Conservation (phyloP, 306 rosid species). For the Abrus precatorius region DNA sequence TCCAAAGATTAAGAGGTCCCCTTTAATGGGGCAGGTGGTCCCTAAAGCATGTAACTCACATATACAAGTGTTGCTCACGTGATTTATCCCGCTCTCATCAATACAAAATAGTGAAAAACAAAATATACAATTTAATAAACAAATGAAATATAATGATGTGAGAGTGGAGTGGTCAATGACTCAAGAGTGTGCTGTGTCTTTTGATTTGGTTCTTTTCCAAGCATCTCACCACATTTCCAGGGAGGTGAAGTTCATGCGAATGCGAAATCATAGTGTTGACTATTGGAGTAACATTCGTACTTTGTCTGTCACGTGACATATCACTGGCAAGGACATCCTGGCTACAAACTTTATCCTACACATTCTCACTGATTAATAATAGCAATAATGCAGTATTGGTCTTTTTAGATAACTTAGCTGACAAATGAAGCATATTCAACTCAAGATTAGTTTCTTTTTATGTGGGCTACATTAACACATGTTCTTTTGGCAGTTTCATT, state of each 20-base stretch:
- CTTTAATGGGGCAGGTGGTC: conserved; percentile 59
- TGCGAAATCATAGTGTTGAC: conserved; percentile 69
- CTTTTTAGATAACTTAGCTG: conserved; percentile 27
- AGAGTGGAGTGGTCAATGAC: conserved; percentile 11
- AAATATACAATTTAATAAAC: not conserved
- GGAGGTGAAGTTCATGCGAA: conserved; percentile 53
- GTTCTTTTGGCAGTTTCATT: conserved; percentile 2
- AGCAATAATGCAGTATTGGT: conserved; percentile 11
- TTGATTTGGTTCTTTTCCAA: conserved; percentile 51
- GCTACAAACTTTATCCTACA: not conserved
- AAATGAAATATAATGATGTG: not conserved
- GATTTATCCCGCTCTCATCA: conserved; percentile 51
- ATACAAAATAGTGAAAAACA: not conserved
- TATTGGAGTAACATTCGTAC: conserved; percentile 61
- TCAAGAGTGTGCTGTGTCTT: not conserved
- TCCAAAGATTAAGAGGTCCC: conserved; percentile 47
- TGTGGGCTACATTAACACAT: not conserved
- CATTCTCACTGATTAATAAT: conserved; percentile 8
- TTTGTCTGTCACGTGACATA: conserved; percentile 58
- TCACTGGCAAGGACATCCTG: conserved; percentile 22
- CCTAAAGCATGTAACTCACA: conserved; percentile 33
- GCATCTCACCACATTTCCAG: conserved; percentile 53
- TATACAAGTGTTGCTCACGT: conserved; percentile 57
- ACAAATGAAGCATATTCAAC: conserved; percentile 1
- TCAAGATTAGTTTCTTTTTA: not conserved